Percentiles rank a stretch among this genome's conserved stretches.
Conservation (phyloP, 768 basidiomycete species). For the Baorangia bicolor region DNA sequence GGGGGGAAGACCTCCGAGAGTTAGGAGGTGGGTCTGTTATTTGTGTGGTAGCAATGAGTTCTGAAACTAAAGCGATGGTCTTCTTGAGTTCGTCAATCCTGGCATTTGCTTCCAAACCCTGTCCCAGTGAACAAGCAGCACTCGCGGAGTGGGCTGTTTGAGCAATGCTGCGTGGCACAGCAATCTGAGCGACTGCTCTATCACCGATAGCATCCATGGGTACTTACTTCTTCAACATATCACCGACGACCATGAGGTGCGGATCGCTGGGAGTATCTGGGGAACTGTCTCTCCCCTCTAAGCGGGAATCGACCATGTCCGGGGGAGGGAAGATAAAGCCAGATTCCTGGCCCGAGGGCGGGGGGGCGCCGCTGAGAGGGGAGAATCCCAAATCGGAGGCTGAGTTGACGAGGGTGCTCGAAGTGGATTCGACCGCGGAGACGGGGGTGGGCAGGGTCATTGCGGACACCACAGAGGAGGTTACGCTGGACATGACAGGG, state of each 20-base stretch:
- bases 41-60: slow-evolving; percentile 49
- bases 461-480: background rate
- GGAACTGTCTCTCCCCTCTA: slow-evolving; percentile 13
- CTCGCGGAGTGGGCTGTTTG: slow-evolving; percentile 59
- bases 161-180: slow-evolving; percentile 48
- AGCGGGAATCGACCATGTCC: slow-evolving; percentile 22
- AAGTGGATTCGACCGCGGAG: slow-evolving; percentile 18
- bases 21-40: slow-evolving; percentile 34
- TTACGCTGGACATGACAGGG: background rate
- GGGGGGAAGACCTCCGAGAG: slow-evolving; percentile 33
- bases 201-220: background rate
- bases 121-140: slow-evolving; percentile 46
- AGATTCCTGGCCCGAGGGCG: slow-evolving; percentile 16
- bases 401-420: slow-evolving; percentile 20
- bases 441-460: slow-evolving; percentile 11
- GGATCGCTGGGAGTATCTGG: slow-evolving; percentile 41
- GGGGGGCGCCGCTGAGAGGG: slow-evolving; percentile 11
- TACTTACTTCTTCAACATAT: slow-evolving; percentile 55
- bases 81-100: slow-evolving; percentile 57
- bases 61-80: slow-evolving; percentile 51
- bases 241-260: slow-evolving; percentile 49
- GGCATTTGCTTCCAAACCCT: slow-evolving; percentile 45
- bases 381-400: slow-evolving; percentile 28
- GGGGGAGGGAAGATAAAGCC: slow-evolving; percentile 27
- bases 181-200: slow-evolving; percentile 14